Evolutionary conservation across 192 early-diverging fungal genomes (phyloP).

Genomic region (Thoreauomyces humboldtii): DNA sequence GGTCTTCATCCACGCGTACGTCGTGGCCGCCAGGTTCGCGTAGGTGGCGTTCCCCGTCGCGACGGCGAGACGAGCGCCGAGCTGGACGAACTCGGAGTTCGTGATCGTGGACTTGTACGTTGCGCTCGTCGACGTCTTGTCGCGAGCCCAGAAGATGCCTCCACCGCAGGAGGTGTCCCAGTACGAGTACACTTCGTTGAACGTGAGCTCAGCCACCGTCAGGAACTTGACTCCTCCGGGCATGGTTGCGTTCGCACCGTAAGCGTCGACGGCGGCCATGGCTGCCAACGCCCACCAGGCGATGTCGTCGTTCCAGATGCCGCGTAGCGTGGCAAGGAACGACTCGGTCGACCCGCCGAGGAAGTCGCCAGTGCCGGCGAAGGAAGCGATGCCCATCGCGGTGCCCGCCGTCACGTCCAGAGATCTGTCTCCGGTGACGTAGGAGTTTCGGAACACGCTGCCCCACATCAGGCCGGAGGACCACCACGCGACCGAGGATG

Average conservation of each 20-base stretch:
- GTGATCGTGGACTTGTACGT: conserved; percentile 48
- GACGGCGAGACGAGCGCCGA: conserved; percentile 34
- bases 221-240: conserved; percentile 27
- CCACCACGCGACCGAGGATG: conserved; percentile 26
- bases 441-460: conserved; percentile 22
- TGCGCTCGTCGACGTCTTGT: conserved; percentile 25
- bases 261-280: conserved; percentile 35
- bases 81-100: conserved; percentile 34
- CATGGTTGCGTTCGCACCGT: conserved; percentile 19
- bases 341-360: conserved; percentile 19
- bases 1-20: conserved; percentile 39
- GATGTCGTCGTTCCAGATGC: conserved; percentile 50
- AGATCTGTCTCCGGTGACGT: conserved; percentile 17
- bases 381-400: conserved; percentile 20
- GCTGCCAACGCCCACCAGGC: conserved; percentile 43
- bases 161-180: conserved; percentile 44
- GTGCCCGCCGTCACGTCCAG: conserved; percentile 2
- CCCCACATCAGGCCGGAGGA: conserved; percentile 31
- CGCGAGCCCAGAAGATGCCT: conserved; percentile 45
- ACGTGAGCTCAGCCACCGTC: conserved; percentile 30
- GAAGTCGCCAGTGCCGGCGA: conserved; percentile 15
- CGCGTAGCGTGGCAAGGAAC: conserved; percentile 14
- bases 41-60: conserved; percentile 31
- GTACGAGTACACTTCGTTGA: conserved; percentile 35
- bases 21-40: conserved; percentile 20